Evolutionary conservation across 768 basidiomycete species (phyloP).

Genomic region (Auricularia sp.): DNA sequence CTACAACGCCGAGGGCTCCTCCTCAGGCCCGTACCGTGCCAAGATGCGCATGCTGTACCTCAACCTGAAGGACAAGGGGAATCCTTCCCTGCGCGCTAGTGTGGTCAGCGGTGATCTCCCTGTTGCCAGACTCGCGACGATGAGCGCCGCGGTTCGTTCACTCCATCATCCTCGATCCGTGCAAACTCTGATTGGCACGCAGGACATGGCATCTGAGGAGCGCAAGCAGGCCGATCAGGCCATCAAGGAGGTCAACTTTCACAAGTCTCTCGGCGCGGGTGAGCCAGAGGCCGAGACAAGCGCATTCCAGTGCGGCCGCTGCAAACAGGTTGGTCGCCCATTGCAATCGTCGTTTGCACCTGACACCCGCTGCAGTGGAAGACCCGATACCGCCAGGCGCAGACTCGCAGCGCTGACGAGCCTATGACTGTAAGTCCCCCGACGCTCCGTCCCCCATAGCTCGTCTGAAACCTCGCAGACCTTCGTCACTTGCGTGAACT

Average conservation of each 20-base stretch:
- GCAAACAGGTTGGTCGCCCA: slow-evolving; percentile 60
- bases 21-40: slow-evolving; percentile 44
- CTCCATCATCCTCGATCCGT: neutral
- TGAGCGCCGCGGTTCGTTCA: slow-evolving; percentile 65
- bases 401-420: slow-evolving; percentile 95
- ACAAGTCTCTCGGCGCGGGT: slow-evolving; percentile 82
- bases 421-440: slow-evolving; percentile 78
- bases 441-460: slow-evolving; percentile 5
- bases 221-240: slow-evolving; percentile 74
- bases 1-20: slow-evolving; percentile 34
- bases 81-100: slow-evolving; percentile 74
- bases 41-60: slow-evolving; percentile 85
- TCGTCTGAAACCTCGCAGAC: slow-evolving; percentile 38
- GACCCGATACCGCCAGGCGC: slow-evolving; percentile 89
- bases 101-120: slow-evolving; percentile 75
- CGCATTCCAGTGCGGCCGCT: slow-evolving; percentile 92
- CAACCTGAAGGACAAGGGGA: slow-evolving; percentile 93
- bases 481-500: slow-evolving; percentile 76
- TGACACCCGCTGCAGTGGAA: slow-evolving; percentile 42
- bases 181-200: slow-evolving; percentile 1
- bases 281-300: slow-evolving; percentile 92
- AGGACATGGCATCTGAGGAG: slow-evolving; percentile 97
- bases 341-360: neutral
- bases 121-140: slow-evolving; percentile 59
- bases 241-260: slow-evolving; percentile 78